phyloP scores from a whole-genome alignment of 768 basidiomycete species.

The Amanita subjunquillea region DNA sequence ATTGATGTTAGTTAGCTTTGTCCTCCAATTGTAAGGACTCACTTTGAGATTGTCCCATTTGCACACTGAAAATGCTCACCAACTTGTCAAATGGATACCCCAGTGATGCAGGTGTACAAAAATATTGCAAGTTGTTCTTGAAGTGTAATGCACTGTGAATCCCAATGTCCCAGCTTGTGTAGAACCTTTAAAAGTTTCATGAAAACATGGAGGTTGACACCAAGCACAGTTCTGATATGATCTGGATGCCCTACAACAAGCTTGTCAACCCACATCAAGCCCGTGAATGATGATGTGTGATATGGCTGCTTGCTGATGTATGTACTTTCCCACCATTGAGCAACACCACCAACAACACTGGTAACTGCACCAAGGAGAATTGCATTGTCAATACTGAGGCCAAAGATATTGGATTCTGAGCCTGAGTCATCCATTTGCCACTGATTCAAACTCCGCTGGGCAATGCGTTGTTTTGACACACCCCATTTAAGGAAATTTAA shows the following conservation, averaged over 20 bases:
- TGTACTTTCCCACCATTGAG: neutral
- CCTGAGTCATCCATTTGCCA: too few relatives aligned
- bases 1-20: neutral
- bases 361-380: too few relatives aligned
- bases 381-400: too few relatives aligned
- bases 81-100: constrained; percentile 11
- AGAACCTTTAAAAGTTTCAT: neutral
- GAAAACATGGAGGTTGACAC: neutral
- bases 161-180: neutral
- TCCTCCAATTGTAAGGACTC: neutral
- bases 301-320: too few relatives aligned
- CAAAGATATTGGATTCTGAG: too few relatives aligned
- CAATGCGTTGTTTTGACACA: too few relatives aligned
- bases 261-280: too few relatives aligned
- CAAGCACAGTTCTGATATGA: neutral
- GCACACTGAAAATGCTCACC: constrained; percentile 18
- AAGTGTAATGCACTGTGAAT: constrained; percentile 3
- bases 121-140: constrained; percentile 17
- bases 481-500: too few relatives aligned
- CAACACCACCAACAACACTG: too few relatives aligned
- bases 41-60: constrained; percentile 19
- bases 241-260: too few relatives aligned
- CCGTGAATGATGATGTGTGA: too few relatives aligned
- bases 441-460: too few relatives aligned
- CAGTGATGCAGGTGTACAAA: constrained; percentile 15